Percentiles rank a stretch among this genome's conserved stretches.
phyloP scores from a whole-genome alignment of 768 basidiomycete species.

The Coprinopsis strossmayeri region DNA sequence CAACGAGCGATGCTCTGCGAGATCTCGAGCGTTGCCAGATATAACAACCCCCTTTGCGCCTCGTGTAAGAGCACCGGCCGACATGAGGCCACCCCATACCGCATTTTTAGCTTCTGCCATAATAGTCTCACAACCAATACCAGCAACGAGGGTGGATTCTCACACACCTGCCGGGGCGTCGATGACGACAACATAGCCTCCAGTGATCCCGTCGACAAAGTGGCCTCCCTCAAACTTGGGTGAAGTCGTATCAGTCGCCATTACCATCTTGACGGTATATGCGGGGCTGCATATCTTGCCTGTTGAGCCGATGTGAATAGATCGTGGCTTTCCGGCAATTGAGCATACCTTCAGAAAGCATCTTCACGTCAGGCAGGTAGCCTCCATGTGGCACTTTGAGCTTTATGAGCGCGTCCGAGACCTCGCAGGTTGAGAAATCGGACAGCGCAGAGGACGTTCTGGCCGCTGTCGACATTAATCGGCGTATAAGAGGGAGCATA shows the following conservation, averaged over 20 bases:
- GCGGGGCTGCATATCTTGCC: slow-evolving; percentile 63
- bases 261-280: slow-evolving; percentile 84
- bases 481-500: slow-evolving; percentile 14
- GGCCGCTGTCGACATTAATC: slow-evolving; percentile 13
- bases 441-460: slow-evolving; percentile 19
- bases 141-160: neutral
- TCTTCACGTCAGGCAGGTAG: slow-evolving; percentile 69
- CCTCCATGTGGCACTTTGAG: slow-evolving; percentile 69
- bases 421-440: slow-evolving; percentile 66
- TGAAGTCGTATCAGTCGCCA: slow-evolving; percentile 45
- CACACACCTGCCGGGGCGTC: slow-evolving; percentile 59
- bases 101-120: slow-evolving; percentile 76
- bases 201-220: slow-evolving; percentile 74
- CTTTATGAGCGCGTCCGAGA: slow-evolving; percentile 86
- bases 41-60: slow-evolving; percentile 72
- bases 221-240: slow-evolving; percentile 58
- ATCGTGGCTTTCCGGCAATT: neutral
- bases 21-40: slow-evolving; percentile 80
- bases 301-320: neutral
- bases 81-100: slow-evolving; percentile 92
- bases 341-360: slow-evolving; percentile 37
- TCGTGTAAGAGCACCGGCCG: slow-evolving; percentile 72
- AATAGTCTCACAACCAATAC: too few relatives aligned
- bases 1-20: slow-evolving; percentile 65
- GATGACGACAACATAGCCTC: slow-evolving; percentile 65